Base-by-base conservation (phyloP, 2,329 filamentous ascomycete species). In the Trichoderma polysporum region DNA sequence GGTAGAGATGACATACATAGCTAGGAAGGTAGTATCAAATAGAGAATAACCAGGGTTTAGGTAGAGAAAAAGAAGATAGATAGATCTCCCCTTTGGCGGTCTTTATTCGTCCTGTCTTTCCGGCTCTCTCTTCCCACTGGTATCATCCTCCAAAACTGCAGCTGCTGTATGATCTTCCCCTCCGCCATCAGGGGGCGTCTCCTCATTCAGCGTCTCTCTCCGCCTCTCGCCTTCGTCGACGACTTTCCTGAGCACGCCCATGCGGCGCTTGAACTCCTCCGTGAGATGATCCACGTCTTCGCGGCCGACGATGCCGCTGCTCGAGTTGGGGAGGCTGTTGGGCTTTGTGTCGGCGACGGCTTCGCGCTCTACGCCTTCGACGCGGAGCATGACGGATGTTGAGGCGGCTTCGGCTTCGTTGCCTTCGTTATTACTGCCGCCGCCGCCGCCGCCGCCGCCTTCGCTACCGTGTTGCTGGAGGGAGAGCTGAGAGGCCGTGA, bases 201-300 rank as follows among this genome's bases (percentile, higher is more conserved):
- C 61, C 53, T 52, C 60, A 17, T 27, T 39, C 33, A 63, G 13
- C 4, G 56, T 76, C 63, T 75, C 74, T 62, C 78, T 76, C 61
- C 82, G 79, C 58, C 80, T 80, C 66, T 84, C 81, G 2, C 81
- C 80, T n/a, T 83, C 81, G n/a, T 81, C 81, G 9, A 87, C 82
- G 2, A 88, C 82, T 71, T 78, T 84, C 60, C 81, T 81, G 69
- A 90, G 72, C 22, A 86, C 78, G 2, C 68, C 77, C 86, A 90
- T 88, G 52, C 84, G 81, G 67, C 79, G 80, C 63, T 86, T 83
- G 69, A 90, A 90, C 39, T 87, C 84, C 17, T 84, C 83, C 2
- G 87, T 74, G 47, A 90, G 74, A 2, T 73, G 76, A 2, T 79
- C 78, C 66, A 87, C 84, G 66, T 87, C 83, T 56, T 86, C 84